Evolutionary conservation across 306 rosid genomes (phyloP).

Genomic region (Hippophae rhamnoides): DNA sequence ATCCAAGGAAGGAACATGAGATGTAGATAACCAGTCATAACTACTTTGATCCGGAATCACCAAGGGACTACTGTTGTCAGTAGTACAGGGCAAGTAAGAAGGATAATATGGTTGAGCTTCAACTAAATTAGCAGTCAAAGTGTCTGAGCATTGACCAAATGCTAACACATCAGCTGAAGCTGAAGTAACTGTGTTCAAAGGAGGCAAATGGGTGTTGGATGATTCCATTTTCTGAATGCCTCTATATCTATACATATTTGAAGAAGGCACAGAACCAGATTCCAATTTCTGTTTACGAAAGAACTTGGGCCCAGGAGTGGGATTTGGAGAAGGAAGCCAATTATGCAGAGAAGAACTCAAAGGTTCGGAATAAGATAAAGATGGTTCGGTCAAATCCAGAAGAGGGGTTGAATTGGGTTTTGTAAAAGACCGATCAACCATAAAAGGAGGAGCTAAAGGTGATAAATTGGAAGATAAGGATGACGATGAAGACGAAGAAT

Average conservation of each 20-base stretch:
- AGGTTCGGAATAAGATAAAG: constrained; percentile 33
- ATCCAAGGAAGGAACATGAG: constrained; percentile 26
- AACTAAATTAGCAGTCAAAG: constrained; percentile 24
- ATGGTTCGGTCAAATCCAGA: constrained; percentile 37
- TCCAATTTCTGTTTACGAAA: constrained; percentile 26
- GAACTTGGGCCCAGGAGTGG: constrained; percentile 29
- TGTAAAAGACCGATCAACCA: constrained; percentile 36
- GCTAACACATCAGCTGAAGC: constrained; percentile 23
- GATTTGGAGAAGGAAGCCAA: constrained; percentile 28
- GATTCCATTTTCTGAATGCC: constrained; percentile 19
- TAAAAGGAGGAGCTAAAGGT: constrained; percentile 72
- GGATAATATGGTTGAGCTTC: constrained; percentile 43
- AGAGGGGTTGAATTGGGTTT: constrained; percentile 29
- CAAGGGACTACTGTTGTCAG: constrained; percentile 22
- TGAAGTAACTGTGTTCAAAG: constrained; percentile 22
- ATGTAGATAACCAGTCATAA: constrained; percentile 36
- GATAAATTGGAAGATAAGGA: constrained; percentile 57
- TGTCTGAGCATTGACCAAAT: constrained; percentile 24
- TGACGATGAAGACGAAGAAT: constrained; percentile 35
- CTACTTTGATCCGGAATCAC: constrained; percentile 26
- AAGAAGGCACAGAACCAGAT: constrained; percentile 26
- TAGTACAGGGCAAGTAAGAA: constrained; percentile 27
- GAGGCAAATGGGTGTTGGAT: constrained; percentile 32
- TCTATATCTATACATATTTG: constrained; percentile 21
- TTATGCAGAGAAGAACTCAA: constrained; percentile 27